Evolutionary conservation across 257 asterid genomes (phyloP), one percentile per base, ranked within the genome.

Genomic region (Fraxinus cuspidata): DNA sequence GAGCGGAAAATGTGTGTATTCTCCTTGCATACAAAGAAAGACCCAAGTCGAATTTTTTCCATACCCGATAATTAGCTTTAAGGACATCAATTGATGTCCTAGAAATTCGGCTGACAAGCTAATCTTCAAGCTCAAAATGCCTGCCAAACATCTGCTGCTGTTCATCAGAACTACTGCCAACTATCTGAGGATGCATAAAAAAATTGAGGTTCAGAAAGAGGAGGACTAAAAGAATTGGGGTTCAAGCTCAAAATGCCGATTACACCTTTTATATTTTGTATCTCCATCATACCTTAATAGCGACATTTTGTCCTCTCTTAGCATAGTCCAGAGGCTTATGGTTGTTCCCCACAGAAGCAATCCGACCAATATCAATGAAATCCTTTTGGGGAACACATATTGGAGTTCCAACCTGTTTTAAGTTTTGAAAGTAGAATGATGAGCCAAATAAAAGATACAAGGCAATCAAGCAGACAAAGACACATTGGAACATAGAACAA

Each of bases 91-190:
- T 96, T 27, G 99, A 96, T 85, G 79, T 85, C 85, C 99, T 87
- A 58, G 96, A 86, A 85, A 96, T 90, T 75, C 87, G 90, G 89
- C 99, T 96, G 79, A 96, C 97, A 47, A 96, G 98, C 92, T 96
- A 97, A 72, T 96, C 98, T 73, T 96, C 98, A 58, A 84, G 74
- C 82, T 90, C 97, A 82, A 96, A 96, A 86, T 93, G 99, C 81
- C 99, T 85, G 78, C 99, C 99, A 79, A 87, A 87, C 96, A 93
- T 93, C 87, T 92, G 93, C 79, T 93, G 98, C 75, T 93, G 98
- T 87, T 94, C 99, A 40, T 90, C 98, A 0, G 98, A 67, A 79
- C 91, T 93, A 79, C 87, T 86, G 81, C 99, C 90, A 73, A 90
- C 90, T 42, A 96, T 93, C 99, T 96, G 90, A 34, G 27, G 76